Evolutionary conservation across 352 stramenopile genomes (phyloP), one percentile per base, ranked within the genome.

Genomic region (Globisporangium spiculum): DNA sequence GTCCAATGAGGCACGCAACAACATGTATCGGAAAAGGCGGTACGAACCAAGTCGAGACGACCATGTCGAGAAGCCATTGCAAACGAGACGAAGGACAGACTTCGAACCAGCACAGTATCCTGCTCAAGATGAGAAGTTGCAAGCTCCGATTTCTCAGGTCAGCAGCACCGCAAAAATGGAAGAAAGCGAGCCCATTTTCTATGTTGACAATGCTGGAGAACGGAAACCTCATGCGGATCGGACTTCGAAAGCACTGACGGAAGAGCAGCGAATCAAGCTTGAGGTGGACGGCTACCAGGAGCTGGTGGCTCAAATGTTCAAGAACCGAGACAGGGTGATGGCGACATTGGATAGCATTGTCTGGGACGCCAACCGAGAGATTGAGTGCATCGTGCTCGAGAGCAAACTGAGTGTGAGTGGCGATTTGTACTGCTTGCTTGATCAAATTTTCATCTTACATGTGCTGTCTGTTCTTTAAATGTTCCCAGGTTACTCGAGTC

Each of bases 201-300:
- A 53, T 64, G 72, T 83, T 6, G 86, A 94, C 57, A 67, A 75
- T 36, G 79, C 76, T 6, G 86, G 86, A 7, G 76, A 81, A 32
- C 46, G 34, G 18, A 80, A 65, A 14, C 76, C 62, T 26, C 54
- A 69, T 32, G 27, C 59, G 3, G 65, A 65, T 22, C 44, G 69
- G 20, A 78, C 75, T 4, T 74, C 66, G 8, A 75, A 71, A 57
- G 58, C 34, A 8, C 10, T 62, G 32, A 70, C 65, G 3, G 50
- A 55, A 26, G 71, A 85, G 70, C 63, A 75, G 66, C 59, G 72
- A 6, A 62, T 78, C n/a, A 74, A 85, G 64, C 66, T 73, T 36
- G 78, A 76, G 46, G 83, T 87, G 4, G 79, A 87, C 0, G 68
- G 73, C 30, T 94, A 94, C 59, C 78, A 91, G 53, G 77, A 88